Base-by-base conservation (phyloP, 1,139 yeast species). In the Suhomyces atakaporum region DNA sequence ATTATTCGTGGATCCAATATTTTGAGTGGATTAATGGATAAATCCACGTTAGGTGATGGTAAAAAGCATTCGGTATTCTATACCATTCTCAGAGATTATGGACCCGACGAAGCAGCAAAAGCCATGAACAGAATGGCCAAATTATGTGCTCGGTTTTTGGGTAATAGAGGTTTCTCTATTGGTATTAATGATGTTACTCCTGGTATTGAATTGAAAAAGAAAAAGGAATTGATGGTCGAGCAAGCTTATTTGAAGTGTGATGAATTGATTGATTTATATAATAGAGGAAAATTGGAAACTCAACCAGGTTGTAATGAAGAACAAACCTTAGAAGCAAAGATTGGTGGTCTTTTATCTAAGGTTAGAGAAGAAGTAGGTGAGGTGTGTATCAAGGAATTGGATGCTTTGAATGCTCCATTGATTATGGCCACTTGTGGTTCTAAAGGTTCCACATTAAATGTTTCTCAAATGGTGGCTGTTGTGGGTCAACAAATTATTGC, bases 351-450 rank as follows among this genome's bases (percentile, higher is more conserved):
- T 29, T 70, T 94, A 47, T 92, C 98, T 14, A 92, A 90, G 58
- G 98, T 94, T 39, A 84, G 99, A 77, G 98, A 92, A 72, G 96
- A 94, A 63, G 97, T 92, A 18, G 99, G 98, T 62, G 97, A 92
- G 49, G 96, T 89, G 42, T 94, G 98, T 73, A 90, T 94, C 56
- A 78, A 75, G 40, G 98, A 92, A 61, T 69, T 94, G 44, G 97
- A 88, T 49, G 78, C 85, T 38, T 78, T 89, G 30, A 94, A 94
- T 61, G 96, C 98, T 24, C 98, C 98, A 26, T 77, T 94, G 56
- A 90, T 94, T 58, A 94, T 94, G 99, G 97, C 98, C 8, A 88
- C 96, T 1, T 92, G 98, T 76, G 99, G 99, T 51, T 92, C 98
- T 33, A 94, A 94, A 63, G 99, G 98, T 63, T 92, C 98, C 27